A percentile compares a stretch with the other conserved stretches of the same genome.
phyloP scores from a whole-genome alignment of 495 filamentous ascomycete genomes.

The Annulohypoxylon stygium region DNA sequence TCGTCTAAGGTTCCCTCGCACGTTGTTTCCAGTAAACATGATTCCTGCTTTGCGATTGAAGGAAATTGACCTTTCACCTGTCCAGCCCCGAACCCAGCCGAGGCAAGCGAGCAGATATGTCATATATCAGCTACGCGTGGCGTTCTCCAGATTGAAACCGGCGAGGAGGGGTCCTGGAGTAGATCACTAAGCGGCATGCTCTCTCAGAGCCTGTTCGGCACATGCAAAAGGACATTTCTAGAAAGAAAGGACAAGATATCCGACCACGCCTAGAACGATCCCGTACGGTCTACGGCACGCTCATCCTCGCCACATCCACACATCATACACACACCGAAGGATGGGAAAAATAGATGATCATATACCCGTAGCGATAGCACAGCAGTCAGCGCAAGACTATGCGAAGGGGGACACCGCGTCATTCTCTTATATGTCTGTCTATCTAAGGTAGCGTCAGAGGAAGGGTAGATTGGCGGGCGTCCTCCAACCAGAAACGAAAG shows the following conservation, averaged over 20 bases:
- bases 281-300: slow-evolving; percentile 18
- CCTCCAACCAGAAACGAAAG: slow-evolving; percentile 24
- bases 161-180: slow-evolving; percentile 22
- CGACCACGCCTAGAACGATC: slow-evolving; percentile 27
- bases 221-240: slow-evolving; percentile 32
- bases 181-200: slow-evolving; percentile 16
- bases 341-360: slow-evolving; percentile 21
- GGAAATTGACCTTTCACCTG: slow-evolving; percentile 9
- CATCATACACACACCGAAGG: slow-evolving; percentile 22
- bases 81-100: slow-evolving; percentile 21
- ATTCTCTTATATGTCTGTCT: slow-evolving; percentile 27
- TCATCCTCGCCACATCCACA: slow-evolving; percentile 13
- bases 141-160: slow-evolving; percentile 36
- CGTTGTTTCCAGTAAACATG: slow-evolving; percentile 2
- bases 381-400: slow-evolving; percentile 29
- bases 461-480: slow-evolving; percentile 2
- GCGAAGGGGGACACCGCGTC: slow-evolving; percentile 32
- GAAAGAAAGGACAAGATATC: slow-evolving; percentile 25
- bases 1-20: slow-evolving; percentile 24
- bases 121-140: slow-evolving; percentile 39
- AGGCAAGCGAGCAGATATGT: slow-evolving; percentile 37
- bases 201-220: slow-evolving; percentile 16
- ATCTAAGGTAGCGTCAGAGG: neutral
- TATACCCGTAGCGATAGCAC: neutral
- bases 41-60: slow-evolving; percentile 3